Conservation (phyloP, 129 eudicot genomes). For the Ambrosia artemisiifolia region DNA sequence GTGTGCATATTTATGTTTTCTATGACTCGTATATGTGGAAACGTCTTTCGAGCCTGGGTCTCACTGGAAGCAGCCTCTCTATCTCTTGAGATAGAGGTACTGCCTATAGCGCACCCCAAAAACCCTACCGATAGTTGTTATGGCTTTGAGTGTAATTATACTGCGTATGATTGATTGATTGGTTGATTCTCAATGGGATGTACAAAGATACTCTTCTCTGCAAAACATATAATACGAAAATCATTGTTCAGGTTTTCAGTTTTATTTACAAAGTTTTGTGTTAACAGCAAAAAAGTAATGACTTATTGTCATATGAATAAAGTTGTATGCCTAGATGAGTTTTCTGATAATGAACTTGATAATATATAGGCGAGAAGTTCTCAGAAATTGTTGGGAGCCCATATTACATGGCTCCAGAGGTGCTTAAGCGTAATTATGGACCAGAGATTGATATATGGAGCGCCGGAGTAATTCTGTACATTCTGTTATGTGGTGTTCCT, state of each 20-base stretch:
- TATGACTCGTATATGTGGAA: no score
- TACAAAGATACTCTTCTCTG: no score
- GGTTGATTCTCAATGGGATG: no score
- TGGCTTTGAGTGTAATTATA: no score
- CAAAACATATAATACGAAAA: not conserved
- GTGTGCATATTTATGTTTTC: no score
- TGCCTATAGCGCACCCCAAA: no score
- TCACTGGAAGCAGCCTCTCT: no score
- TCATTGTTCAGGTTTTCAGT: not conserved
- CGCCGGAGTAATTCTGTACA: constrained; percentile 75
- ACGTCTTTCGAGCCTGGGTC: no score
- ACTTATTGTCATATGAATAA: not conserved
- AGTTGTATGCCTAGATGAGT: not conserved
- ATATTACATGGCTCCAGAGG: constrained; percentile 31
- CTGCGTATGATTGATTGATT: no score
- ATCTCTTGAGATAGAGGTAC: no score
- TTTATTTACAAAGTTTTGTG: not conserved
- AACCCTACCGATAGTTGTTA: no score
- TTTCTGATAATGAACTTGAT: not conserved
- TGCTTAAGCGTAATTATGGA: constrained; percentile 53
- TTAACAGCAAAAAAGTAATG: not conserved
- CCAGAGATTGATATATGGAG: constrained; percentile 90
- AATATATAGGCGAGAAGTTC: constrained; percentile 54
- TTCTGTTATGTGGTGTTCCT: constrained; percentile 76
- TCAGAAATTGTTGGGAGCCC: constrained; percentile 90